phyloP scores from a whole-genome alignment of 345 rosid genomes.

The Eucalyptus caleyi region DNA sequence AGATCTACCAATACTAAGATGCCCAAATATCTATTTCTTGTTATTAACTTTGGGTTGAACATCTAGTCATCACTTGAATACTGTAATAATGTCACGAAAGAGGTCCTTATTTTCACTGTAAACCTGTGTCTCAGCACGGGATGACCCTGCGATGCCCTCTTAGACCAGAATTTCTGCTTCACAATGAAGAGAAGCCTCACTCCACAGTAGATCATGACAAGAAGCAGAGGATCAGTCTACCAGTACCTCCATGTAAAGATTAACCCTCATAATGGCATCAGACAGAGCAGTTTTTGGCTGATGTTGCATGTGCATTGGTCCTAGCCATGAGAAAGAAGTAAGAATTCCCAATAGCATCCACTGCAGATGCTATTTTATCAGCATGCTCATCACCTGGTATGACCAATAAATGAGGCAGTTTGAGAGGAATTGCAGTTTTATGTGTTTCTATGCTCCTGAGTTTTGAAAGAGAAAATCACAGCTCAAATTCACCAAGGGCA shows the following conservation, averaged over 20 bases:
- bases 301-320: conserved; percentile 35
- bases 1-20: background rate
- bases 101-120: background rate
- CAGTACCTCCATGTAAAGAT: conserved; percentile 34
- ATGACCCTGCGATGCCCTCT: background rate
- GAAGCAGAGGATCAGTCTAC: background rate
- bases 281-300: conserved; percentile 25
- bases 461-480: too few relatives aligned
- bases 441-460: too few relatives aligned
- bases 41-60: background rate
- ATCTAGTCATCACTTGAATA: background rate
- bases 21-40: background rate
- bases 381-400: conserved; percentile 49
- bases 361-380: conserved; percentile 36
- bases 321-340: conserved; percentile 44
- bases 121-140: background rate
- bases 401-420: conserved; percentile 5
- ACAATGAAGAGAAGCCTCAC: background rate
- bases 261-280: conserved; percentile 45
- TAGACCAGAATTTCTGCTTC: background rate
- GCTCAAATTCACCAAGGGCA: too few relatives aligned
- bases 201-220: background rate
- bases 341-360: conserved; percentile 41
- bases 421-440: too few relatives aligned
- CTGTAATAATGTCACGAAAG: background rate